A percentile compares a stretch with the other conserved stretches of the same genome.
phyloP scores from a whole-genome alignment of 2,329 filamentous ascomycete genomes.

The Monilinia aucupariae region DNA sequence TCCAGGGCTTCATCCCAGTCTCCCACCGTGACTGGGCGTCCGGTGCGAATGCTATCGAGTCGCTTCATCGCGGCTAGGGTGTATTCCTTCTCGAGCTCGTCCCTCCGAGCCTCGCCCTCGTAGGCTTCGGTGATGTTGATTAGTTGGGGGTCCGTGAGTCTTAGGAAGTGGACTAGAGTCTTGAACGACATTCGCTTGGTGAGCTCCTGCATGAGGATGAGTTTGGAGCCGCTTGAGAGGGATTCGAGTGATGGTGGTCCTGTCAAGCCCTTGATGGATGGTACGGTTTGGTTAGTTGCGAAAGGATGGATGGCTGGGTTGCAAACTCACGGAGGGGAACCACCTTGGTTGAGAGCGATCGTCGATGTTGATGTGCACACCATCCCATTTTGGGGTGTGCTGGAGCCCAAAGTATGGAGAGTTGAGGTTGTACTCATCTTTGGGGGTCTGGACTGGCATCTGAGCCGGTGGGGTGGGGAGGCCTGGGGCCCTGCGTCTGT shows the following conservation, averaged over 20 bases:
- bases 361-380: not conserved
- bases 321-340: not conserved
- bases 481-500: not conserved
- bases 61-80: not conserved
- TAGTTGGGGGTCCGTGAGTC: not conserved
- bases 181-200: not conserved
- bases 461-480: not conserved
- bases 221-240: not conserved
- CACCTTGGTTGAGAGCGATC: not conserved
- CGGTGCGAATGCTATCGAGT: not conserved
- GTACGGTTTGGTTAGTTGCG: not conserved
- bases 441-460: not conserved
- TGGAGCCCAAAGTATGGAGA: not conserved
- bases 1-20: not conserved
- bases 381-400: not conserved
- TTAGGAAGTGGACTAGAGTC: fast-evolving
- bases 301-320: not conserved
- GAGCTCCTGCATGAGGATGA: slow-evolving; percentile 1
- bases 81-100: not conserved
- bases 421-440: not conserved
- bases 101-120: not conserved
- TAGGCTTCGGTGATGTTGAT: not conserved
- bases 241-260: not conserved
- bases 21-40: not conserved
- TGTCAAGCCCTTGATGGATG: not conserved